Evolutionary conservation across 305 asterid species (phyloP).

Genomic region (Fraxinus angustifolia): DNA sequence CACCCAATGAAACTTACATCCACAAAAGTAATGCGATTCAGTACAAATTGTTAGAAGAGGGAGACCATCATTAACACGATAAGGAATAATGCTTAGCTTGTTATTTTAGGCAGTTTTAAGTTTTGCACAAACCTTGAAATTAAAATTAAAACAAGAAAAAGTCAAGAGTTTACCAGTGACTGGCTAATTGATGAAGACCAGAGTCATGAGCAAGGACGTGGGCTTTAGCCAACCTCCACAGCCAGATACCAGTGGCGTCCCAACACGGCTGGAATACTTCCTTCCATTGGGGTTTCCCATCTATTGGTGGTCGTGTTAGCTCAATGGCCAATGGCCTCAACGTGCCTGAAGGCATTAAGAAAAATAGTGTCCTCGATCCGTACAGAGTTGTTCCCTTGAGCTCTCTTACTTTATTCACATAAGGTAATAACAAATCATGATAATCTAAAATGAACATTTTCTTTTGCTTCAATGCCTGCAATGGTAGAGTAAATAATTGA

Average conservation of each 20-base stretch:
- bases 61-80: too few species aligned
- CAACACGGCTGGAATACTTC: slow-evolving; percentile 35
- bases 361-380: slow-evolving; percentile 73
- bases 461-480: slow-evolving; percentile 64
- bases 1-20: not conserved
- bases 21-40: not conserved
- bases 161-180: slow-evolving; percentile 46
- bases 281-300: slow-evolving; percentile 54
- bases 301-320: slow-evolving; percentile 50
- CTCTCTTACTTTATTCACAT: slow-evolving; percentile 58
- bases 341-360: slow-evolving; percentile 38
- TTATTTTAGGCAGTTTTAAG: not conserved
- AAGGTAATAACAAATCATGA: slow-evolving; percentile 68
- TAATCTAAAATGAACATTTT: slow-evolving; percentile 65
- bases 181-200: slow-evolving; percentile 58
- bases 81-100: slow-evolving; percentile 16
- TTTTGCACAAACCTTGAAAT: not conserved
- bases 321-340: slow-evolving; percentile 71
- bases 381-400: slow-evolving; percentile 51
- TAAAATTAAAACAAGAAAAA: not conserved
- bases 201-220: slow-evolving; percentile 66
- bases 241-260: slow-evolving; percentile 55
- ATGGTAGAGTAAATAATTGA: not conserved
- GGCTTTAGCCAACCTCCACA: slow-evolving; percentile 67
- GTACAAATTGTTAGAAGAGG: not conserved